These are phyloP conservation scores for Lipomyces starkeyi DNA, from an alignment of 805 yeast species.

Conservation along the genomic window DNA sequence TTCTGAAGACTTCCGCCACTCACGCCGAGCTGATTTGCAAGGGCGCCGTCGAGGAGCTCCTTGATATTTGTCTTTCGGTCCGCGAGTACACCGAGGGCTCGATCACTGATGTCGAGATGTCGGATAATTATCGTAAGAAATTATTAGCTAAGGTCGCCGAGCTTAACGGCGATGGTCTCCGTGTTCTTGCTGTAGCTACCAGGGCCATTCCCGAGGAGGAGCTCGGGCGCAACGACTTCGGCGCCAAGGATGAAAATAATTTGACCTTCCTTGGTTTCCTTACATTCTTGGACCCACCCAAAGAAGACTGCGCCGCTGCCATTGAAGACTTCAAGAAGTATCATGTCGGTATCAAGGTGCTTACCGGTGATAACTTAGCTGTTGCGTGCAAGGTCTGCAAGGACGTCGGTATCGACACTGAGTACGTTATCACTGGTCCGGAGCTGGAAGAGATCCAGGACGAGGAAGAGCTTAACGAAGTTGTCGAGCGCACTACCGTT, in stretches of 20 bases:
- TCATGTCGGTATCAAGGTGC: constrained; percentile 37
- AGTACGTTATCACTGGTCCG: constrained; percentile 38
- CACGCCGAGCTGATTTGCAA: constrained; percentile 33
- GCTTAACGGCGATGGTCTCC: constrained; percentile 34
- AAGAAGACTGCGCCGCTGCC: constrained; percentile 38
- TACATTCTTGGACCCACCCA: constrained; percentile 38
- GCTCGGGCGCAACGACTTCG: constrained; percentile 30
- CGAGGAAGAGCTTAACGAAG: constrained; percentile 85
- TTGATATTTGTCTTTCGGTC: constrained; percentile 29
- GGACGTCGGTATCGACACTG: constrained; percentile 36
- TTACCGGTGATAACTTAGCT: constrained; percentile 38
- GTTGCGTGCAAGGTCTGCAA: constrained; percentile 39
- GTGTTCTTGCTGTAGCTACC: constrained; percentile 35
- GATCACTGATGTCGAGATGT: constrained; percentile 16
- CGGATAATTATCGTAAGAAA: constrained; percentile 6
- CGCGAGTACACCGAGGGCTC: constrained; percentile 25
- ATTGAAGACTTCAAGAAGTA: constrained; percentile 36
- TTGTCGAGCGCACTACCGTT: constrained; percentile 45
- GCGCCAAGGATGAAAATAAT: constrained; percentile 32
- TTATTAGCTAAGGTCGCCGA: constrained; percentile 28
- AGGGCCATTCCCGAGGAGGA: constrained; percentile 28
- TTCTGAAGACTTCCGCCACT: constrained; percentile 23
- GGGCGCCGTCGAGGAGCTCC: constrained; percentile 38
- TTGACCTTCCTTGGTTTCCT: constrained; percentile 36
- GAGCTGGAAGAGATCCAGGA: constrained; percentile 60